Conservation (phyloP, 345 rosid species). For the Adansonia digitata region DNA sequence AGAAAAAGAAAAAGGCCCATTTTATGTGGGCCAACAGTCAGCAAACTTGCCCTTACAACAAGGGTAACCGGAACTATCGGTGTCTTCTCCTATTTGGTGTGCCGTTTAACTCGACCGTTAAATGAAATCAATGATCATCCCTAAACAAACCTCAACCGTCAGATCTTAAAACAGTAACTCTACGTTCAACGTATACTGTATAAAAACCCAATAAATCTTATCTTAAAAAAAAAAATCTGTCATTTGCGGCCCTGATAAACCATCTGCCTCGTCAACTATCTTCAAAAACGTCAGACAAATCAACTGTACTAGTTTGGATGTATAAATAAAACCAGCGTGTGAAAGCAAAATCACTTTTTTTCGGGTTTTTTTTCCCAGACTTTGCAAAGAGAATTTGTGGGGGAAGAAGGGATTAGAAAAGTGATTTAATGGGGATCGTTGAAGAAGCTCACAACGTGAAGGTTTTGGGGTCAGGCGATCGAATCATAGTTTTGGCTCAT, state of each 20-base stretch:
- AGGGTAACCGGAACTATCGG: background rate
- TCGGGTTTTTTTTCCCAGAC: background rate
- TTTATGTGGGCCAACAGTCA: background rate
- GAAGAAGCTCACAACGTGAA: constrained; percentile 86
- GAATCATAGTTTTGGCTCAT: constrained; percentile 59
- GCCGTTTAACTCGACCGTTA: background rate
- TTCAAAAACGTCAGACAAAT: background rate
- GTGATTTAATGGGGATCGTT: constrained; percentile 50
- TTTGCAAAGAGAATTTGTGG: background rate
- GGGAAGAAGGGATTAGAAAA: background rate
- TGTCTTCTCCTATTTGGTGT: background rate
- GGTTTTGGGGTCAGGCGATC: constrained; percentile 59
- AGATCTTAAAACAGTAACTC: background rate
- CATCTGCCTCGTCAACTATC: background rate
- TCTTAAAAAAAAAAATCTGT: background rate
- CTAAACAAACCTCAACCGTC: background rate
- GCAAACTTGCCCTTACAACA: background rate
- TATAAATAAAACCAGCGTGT: constrained; percentile 3
- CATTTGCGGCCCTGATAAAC: constrained; percentile 6
- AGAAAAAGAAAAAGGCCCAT: background rate
- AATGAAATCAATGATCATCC: background rate
- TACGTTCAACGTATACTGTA: background rate
- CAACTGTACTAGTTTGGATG: background rate
- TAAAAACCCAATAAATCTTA: background rate
- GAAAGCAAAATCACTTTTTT: background rate